Percentiles rank a stretch among this genome's conserved stretches.
Conservation (phyloP, 768 basidiomycete species). For the Tulasnella sp. region DNA sequence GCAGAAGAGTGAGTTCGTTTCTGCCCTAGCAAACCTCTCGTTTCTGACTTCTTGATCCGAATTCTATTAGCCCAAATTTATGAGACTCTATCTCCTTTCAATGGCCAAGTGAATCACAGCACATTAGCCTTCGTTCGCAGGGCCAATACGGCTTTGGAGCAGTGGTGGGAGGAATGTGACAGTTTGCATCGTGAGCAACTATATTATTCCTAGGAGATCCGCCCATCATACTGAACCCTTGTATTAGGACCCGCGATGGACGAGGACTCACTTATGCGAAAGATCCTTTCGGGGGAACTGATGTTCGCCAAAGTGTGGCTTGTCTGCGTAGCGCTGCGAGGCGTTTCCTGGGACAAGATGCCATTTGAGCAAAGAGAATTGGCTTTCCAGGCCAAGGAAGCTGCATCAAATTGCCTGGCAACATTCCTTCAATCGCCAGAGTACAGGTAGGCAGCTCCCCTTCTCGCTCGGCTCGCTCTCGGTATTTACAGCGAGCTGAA, state of each 20-base stretch:
- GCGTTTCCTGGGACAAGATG: constrained; percentile 95
- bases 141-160: constrained; percentile 79
- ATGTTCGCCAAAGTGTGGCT: constrained; percentile 95
- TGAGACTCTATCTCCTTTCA: constrained; percentile 79
- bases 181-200: constrained; percentile 64
- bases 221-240: not conserved
- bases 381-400: constrained; percentile 92
- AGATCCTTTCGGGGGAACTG: constrained; percentile 81
- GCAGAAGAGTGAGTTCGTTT: constrained; percentile 67
- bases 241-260: constrained; percentile 68
- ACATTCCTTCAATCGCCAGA: constrained; percentile 78
- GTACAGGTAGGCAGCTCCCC: constrained; percentile 54
- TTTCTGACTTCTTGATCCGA: not conserved
- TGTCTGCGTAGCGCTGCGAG: constrained; percentile 85
- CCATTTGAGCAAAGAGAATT: constrained; percentile 91
- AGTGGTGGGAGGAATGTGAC: constrained; percentile 89
- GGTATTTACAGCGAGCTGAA: not conserved
- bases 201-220: not conserved
- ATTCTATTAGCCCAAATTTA: constrained; percentile 79
- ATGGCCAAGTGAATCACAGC: constrained; percentile 79
- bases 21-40: not conserved
- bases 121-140: constrained; percentile 84
- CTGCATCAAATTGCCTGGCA: constrained; percentile 77
- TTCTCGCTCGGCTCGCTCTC: not conserved
- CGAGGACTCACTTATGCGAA: constrained; percentile 77